A percentile compares a stretch with the other conserved stretches of the same genome.
Evolutionary conservation across 2,329 filamentous ascomycete genomes (phyloP).

Genomic region (Penicillium sp.): DNA sequence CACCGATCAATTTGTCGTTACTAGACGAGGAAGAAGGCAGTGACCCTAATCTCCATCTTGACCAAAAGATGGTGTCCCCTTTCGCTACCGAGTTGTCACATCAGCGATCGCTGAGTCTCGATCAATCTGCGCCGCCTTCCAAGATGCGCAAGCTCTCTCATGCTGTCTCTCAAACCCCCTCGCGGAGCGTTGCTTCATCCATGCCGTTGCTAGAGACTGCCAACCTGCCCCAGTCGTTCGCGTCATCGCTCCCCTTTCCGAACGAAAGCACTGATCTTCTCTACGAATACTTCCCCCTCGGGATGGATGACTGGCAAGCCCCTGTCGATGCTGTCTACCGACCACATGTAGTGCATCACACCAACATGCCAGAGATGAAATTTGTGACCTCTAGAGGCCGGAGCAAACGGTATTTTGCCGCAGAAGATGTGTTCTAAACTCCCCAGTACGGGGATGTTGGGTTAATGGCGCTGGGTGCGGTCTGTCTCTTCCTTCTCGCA

Average conservation of each 20-base stretch:
- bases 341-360: constrained; percentile 92
- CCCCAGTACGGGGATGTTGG: neutral
- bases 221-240: constrained; percentile 50
- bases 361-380: constrained; percentile 66
- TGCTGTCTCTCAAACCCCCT: constrained; percentile 27
- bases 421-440: constrained; percentile 50
- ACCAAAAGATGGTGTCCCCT: constrained; percentile 22
- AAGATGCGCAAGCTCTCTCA: constrained; percentile 42
- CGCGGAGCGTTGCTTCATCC: constrained; percentile 32
- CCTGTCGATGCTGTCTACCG: constrained; percentile 87
- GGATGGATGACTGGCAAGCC: constrained; percentile 86
- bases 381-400: constrained; percentile 65
- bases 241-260: constrained; percentile 50
- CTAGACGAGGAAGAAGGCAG: constrained; percentile 57
- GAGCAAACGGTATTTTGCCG: constrained; percentile 70
- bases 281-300: constrained; percentile 93
- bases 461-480: constrained; percentile 9
- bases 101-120: constrained; percentile 26
- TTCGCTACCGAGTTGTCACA: constrained; percentile 29
- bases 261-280: constrained; percentile 75
- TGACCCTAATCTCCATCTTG: constrained; percentile 28
- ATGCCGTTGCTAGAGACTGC: constrained; percentile 34
- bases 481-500: constrained; percentile 12
- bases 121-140: constrained; percentile 35
- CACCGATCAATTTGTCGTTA: constrained; percentile 56